Base-by-base conservation (phyloP, 208 protist genomes). In the Crithidia bombi region DNA sequence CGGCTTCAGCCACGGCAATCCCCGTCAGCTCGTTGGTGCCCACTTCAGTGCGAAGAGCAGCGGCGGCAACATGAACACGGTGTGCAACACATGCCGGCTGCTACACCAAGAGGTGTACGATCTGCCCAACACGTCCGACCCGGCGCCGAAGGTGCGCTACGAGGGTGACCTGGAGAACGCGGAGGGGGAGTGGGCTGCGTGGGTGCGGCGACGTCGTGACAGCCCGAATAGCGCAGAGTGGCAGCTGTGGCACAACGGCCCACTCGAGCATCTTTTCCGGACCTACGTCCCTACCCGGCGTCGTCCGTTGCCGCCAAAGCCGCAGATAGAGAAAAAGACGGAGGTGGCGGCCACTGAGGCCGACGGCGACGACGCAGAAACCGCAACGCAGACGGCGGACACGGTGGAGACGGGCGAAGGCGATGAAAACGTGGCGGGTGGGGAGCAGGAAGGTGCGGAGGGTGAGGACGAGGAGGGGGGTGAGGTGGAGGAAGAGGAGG, bases 171-270 rank as follows among this genome's bases (percentile, higher is more conserved):
- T 82, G 36, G 76, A 83, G 39, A 66, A 79, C 43, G 69, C 78
- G 69, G 72, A 69, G 25, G 66, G 72, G 35, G 56, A 23, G 9
- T 95, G 89, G 85, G 71, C 57, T 0, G 71, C 75, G 47, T 95
- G 89, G 89, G 73, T 95, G 46, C 64, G 65, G 28, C 70, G 69
- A 55, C 78, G 81, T n/a, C 73, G 69, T 26, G 76, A 86, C 69
- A 92, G 86, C 73, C 79, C 81, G 12, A 95, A 92, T 66, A 84
- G 75, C 33, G 89, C 87, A 28, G 86, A 95, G 82, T 92, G 87
- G 86, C 86, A 95, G 69, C 58, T 95, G 73, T 92, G 82, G 83
- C 76, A 95, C 68, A 92, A 95, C 52, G 89, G 89, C 0, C 71
- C 86, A 5, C 49, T 92, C 23, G 43, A 73, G 47, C 68, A 66